Conservation (phyloP, 2,329 filamentous ascomycete species). For the Bipolaris victoriae region DNA sequence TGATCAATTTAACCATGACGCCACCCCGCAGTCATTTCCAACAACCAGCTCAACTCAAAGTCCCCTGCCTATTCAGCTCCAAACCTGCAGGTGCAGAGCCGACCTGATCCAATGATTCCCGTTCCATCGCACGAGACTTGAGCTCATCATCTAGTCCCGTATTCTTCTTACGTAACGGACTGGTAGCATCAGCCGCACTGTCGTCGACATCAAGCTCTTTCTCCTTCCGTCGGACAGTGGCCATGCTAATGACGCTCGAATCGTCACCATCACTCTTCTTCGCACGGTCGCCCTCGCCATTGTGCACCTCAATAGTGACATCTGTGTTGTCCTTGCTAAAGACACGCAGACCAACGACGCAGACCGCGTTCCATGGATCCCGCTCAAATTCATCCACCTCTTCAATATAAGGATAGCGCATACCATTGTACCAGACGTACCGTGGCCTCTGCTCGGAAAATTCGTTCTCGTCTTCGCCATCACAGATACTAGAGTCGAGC, state of each 20-base stretch:
- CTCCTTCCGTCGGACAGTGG: conserved; percentile 32
- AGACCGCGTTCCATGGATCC: conserved; percentile 67
- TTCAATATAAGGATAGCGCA: conserved; percentile 34
- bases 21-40: neutral
- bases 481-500: conserved; percentile 31
- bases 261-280: conserved; percentile 35
- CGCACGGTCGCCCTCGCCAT: conserved; percentile 36
- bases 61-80: conserved; percentile 38
- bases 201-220: conserved; percentile 51
- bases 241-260: conserved; percentile 32
- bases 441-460: conserved; percentile 23
- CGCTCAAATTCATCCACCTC: conserved; percentile 54
- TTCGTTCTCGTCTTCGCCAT: conserved; percentile 20
- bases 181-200: conserved; percentile 49
- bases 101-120: conserved; percentile 26
- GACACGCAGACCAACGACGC: conserved; percentile 64
- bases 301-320: conserved; percentile 61
- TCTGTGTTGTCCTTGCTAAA: conserved; percentile 60
- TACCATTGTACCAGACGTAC: conserved; percentile 31
- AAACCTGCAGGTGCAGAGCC: conserved; percentile 39
- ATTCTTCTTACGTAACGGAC: conserved; percentile 39
- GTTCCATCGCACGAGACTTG: conserved; percentile 25
- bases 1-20: neutral
- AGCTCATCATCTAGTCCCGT: conserved; percentile 38
- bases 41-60: conserved; percentile 15